Conservation (phyloP, 1,284 basidiomycete genomes). For the Crucibulum cyathiforme region DNA sequence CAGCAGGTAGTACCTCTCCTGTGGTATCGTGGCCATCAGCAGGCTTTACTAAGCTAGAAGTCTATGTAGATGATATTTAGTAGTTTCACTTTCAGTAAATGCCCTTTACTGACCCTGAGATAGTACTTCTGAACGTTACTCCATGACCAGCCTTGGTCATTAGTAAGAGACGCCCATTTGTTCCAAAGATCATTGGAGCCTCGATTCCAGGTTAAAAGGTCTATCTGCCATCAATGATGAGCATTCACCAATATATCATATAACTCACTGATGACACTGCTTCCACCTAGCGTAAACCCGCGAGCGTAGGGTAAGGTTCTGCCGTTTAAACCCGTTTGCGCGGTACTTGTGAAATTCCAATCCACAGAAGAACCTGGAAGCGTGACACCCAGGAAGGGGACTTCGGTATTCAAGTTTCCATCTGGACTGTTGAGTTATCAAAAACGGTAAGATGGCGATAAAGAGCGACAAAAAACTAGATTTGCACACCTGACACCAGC, state of each 20-base stretch:
- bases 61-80: not conserved
- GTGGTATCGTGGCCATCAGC: constrained; percentile 21
- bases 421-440: too few species aligned
- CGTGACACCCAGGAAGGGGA: not conserved
- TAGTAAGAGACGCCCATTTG: constrained; percentile 25
- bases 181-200: constrained; percentile 35
- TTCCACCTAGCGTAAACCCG: not conserved
- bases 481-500: too few species aligned
- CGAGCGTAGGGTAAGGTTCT: not conserved
- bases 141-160: constrained; percentile 37
- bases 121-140: constrained; percentile 21
- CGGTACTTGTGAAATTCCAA: not conserved
- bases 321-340: not conserved
- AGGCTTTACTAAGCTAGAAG: constrained; percentile 10
- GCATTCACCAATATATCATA: too few species aligned
- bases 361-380: not conserved
- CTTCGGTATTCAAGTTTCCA: not conserved
- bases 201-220: constrained; percentile 31
- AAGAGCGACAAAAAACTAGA: too few species aligned
- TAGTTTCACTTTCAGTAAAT: too few species aligned
- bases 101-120: constrained; percentile 15
- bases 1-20: constrained; percentile 11
- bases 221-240: constrained; percentile 7
- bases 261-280: constrained; percentile 29
- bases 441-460: too few species aligned